Base-by-base conservation (phyloP, 1,139 yeast species). In the Suhomyces ambrosiae region DNA sequence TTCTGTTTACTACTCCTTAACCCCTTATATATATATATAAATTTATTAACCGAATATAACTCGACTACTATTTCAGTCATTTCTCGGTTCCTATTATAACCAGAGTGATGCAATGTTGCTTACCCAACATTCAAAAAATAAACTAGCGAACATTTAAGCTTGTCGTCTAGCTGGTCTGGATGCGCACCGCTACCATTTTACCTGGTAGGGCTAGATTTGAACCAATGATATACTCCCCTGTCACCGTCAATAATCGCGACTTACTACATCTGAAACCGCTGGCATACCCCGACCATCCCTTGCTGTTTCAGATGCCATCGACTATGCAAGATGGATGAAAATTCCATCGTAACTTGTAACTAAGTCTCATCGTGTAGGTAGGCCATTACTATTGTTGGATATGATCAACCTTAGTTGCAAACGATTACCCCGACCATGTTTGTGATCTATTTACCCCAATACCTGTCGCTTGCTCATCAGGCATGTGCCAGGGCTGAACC, bases 151-250 rank as follows among this genome's bases (percentile, higher is more conserved):
- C 32, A 14, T 22, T 15, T 9, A 23, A 18, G 18, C 9, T 23
- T 28, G 28, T 33, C 37, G 37, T 28, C 37, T 33, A 28, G 12
- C 35, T 10, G 5, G 24, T n/a, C n/a, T n/a, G n/a, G n/a, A n/a
- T n/a, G n/a, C n/a, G n/a, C n/a, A n/a, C n/a, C n/a, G n/a, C n/a
- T n/a, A n/a, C n/a, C n/a, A n/a, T n/a, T n/a, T n/a, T n/a, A n/a
- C n/a, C n/a, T n/a, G n/a, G n/a, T n/a, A n/a, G n/a, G n/a, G n/a
- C n/a, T 18, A 18, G 21, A 18, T 6, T 6, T 18, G 5, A 8
- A 18, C 21, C 21, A 18, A 18, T 18, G 8, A 18, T 18, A 18
- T 18, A 18, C 21, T 6, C 5, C 8, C 8, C 5, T 18, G 5
- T 18, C 21, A 18, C 21, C 21, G 21, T 18, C 21, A 18, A 23